Evolutionary conservation across 257 asterid species (phyloP).

Genomic region (Solanum neorickii): DNA sequence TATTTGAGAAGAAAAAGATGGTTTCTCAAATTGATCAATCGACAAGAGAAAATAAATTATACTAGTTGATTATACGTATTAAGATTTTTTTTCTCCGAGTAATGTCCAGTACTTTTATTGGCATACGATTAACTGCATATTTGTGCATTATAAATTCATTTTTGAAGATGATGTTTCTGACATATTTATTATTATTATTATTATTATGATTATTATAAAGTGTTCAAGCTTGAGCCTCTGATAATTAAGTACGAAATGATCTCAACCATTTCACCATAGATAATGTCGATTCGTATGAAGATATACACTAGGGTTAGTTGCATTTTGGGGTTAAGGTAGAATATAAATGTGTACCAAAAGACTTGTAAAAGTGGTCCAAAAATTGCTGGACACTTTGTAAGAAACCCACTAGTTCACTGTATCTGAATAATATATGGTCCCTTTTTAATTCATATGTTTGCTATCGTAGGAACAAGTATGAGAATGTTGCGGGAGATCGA

Average conservation of each 20-base stretch:
- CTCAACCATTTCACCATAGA: not conserved
- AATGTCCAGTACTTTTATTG: not conserved
- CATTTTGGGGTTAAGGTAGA: not conserved
- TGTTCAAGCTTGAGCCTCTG: accelerated
- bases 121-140: accelerated
- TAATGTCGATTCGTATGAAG: not conserved
- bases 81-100: not conserved
- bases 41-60: not conserved
- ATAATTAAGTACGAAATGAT: accelerated
- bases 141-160: accelerated
- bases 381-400: not conserved
- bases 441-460: not conserved
- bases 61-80: not conserved
- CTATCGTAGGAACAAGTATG: not conserved
- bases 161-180: accelerated
- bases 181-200: accelerated
- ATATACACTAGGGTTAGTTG: not conserved
- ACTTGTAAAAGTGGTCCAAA: not conserved
- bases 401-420: not conserved
- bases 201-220: not conserved
- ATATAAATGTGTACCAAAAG: not conserved
- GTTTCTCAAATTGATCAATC: not conserved
- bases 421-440: not conserved
- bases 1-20: not conserved
- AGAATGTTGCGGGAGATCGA: not conserved